Evolutionary conservation across 306 rosid species (phyloP).

Genomic region (Lathyrus oleraceus): DNA sequence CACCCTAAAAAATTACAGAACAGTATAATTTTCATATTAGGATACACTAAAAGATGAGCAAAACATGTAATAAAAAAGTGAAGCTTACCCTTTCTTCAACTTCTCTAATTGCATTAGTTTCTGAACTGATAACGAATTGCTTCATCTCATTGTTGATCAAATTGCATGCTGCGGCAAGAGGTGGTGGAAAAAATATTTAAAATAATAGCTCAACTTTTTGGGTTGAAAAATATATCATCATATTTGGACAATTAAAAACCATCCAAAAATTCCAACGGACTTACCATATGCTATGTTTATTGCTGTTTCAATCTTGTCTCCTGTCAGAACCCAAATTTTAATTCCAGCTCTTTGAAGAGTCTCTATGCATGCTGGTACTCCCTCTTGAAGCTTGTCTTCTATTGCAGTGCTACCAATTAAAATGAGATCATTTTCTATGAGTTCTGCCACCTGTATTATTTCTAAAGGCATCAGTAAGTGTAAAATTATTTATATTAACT

Average conservation of each 20-base stretch:
- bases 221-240: slow-evolving; percentile 2
- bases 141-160: slow-evolving; percentile 91
- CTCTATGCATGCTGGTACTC: slow-evolving; percentile 92
- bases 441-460: slow-evolving; percentile 86
- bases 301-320: slow-evolving; percentile 99
- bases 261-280: slow-evolving; percentile 37
- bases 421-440: slow-evolving; percentile 79
- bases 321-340: slow-evolving; percentile 95
- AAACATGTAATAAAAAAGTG: slow-evolving; percentile 14
- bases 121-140: slow-evolving; percentile 86
- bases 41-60: slow-evolving; percentile 17
- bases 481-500: slow-evolving; percentile 13
- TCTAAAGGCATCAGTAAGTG: slow-evolving; percentile 31
- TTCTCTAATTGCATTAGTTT: slow-evolving; percentile 91
- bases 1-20: slow-evolving; percentile 62
- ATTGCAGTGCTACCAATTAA: slow-evolving; percentile 97
- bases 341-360: slow-evolving; percentile 95
- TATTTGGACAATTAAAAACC: not conserved
- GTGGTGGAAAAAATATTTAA: slow-evolving; percentile 23
- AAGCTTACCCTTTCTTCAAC: slow-evolving; percentile 81
- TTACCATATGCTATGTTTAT: slow-evolving; percentile 95
- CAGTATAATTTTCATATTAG: not conserved
- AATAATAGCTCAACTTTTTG: slow-evolving; percentile 9
- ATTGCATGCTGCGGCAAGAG: slow-evolving; percentile 75
- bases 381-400: slow-evolving; percentile 99